A percentile compares a stretch with the other conserved stretches of the same genome.
Evolutionary conservation across 1,284 basidiomycete genomes (phyloP).

Genomic region (Quambalaria eucalypti): DNA sequence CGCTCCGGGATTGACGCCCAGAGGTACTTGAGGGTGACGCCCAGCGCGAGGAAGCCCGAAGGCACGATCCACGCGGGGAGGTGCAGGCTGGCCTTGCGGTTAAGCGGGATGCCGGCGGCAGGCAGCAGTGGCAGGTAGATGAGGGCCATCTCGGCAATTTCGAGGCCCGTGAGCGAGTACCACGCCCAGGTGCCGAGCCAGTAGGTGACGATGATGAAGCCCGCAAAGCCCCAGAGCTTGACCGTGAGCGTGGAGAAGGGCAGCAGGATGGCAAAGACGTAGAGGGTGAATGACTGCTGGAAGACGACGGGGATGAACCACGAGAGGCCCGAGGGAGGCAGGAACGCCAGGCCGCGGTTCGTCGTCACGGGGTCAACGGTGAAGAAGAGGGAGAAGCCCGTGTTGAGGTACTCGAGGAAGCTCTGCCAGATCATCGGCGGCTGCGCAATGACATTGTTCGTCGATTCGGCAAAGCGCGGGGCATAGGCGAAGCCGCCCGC

Average conservation of each 20-base stretch:
- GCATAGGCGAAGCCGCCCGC: slow-evolving; percentile 24
- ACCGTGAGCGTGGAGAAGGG: slow-evolving; percentile 23
- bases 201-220: slow-evolving; percentile 21
- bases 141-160: slow-evolving; percentile 23
- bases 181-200: slow-evolving; percentile 32
- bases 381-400: slow-evolving; percentile 23
- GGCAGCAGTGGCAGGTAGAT: slow-evolving; percentile 18
- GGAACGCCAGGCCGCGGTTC: slow-evolving; percentile 14
- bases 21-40: slow-evolving; percentile 27
- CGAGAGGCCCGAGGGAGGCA: slow-evolving; percentile 19
- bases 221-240: slow-evolving; percentile 20
- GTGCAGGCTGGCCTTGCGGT: slow-evolving; percentile 3
- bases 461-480: slow-evolving; percentile 1
- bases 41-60: slow-evolving; percentile 7
- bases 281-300: slow-evolving; percentile 28
- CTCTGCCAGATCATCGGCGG: slow-evolving; percentile 16
- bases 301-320: slow-evolving; percentile 31
- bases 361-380: slow-evolving; percentile 13
- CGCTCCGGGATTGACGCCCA: slow-evolving; percentile 18
- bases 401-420: slow-evolving; percentile 27
- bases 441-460: slow-evolving; percentile 17
- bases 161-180: slow-evolving; percentile 31
- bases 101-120: too few relatives aligned
- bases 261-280: slow-evolving; percentile 21
- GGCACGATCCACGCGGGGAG: too few relatives aligned